Base-by-base conservation (phyloP, 2,329 filamentous ascomycete species). In the Cordyceps cicadae region DNA sequence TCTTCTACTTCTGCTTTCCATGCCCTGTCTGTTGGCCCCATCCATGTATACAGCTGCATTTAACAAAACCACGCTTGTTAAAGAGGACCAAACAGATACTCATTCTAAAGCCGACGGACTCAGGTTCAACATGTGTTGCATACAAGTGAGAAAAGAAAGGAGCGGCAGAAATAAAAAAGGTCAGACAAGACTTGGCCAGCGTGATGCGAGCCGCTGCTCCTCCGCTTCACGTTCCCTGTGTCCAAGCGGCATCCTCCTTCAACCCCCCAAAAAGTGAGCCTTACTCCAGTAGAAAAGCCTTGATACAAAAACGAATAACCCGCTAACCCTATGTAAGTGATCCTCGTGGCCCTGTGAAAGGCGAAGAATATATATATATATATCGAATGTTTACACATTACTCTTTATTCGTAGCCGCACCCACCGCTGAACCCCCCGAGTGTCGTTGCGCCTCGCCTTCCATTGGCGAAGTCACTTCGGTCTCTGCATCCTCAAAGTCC, bases 331-430 rank as follows among this genome's bases (percentile, higher is more conserved):
- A 59, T 45, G 39, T 34, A 34, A 37, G 52, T 53, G 56, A 24
- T 26, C 50, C 19, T 50, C 45, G 32, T 32, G 17, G 8, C 34
- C 34, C 34, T 46, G 37, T 37, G 41, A 29, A 12, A 29, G 41
- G 29, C 39, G 14, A n/a, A 12, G 29, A 19, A 32, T 21, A 70
- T 7, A 21, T 26, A 70, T 7, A 21, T 26, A 21, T 26, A 48
- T 37, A 43, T 41, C 24, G 34, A 37, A 37, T 37, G n/a, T 41
- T 51, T 46, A 15, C 41, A 26, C 32, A 54, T 56, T 48, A 61
- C 19, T 61, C 59, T 53, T 61, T 61, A 52, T 56, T 61, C 59
- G 59, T 61, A 51, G 34, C 46, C 48, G 53, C 34, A 11, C 45
- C 37, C 24, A 8, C 29, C 29, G 45, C 53, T 14, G 57, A 49